Evolutionary conservation across 257 asterid genomes (phyloP), one percentile per base, ranked within the genome.

Genomic region (Scutellaria barbata): DNA sequence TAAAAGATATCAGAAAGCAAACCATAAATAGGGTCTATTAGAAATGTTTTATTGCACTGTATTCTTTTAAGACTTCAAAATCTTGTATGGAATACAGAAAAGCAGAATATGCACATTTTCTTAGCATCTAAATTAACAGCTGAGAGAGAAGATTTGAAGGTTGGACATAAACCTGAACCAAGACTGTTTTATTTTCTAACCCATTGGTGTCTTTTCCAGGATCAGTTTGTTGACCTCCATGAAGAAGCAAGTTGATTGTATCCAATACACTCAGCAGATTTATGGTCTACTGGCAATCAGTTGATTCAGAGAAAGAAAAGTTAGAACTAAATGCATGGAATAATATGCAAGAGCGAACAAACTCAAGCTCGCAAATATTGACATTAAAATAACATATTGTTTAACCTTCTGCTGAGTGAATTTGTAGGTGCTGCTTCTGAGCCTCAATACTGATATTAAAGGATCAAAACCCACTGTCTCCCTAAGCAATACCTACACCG

Each of bases 321-420:
- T 75, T 78, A 84, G 79, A 79, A 88, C 74, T 63, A 52, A 68
- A 72, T 55, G 66, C 68, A 68, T 52, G 70, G 9, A n/a, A 66
- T 54, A 59, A 52, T 45, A 63, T 45, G 18, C 22, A 39, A 60
- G 59, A 43, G 61, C 13, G 35, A 47, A 69, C 30, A 60, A 18
- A 72, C 50, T 48, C 50, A 70, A 71, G 46, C 48, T 60, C 58
- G 60, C 9, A 43, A 61, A 39, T 42, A 46, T 63, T 65, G 69
- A 76, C 67, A 57, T 46, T 13, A 10, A 12, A 65, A 76, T 61
- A 13, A 76, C 62, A 52, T 65, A 69, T 68, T 33, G 73, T 71
- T 77, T 73, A 88, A 94, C 99, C 99, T 91, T 91, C 83, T 94
- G 96, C 85, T 91, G 95, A 68, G 96, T 88, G 81, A 91, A 94